phyloP scores from a whole-genome alignment of 305 asterid species.

The Fraxinus angustifolia region DNA sequence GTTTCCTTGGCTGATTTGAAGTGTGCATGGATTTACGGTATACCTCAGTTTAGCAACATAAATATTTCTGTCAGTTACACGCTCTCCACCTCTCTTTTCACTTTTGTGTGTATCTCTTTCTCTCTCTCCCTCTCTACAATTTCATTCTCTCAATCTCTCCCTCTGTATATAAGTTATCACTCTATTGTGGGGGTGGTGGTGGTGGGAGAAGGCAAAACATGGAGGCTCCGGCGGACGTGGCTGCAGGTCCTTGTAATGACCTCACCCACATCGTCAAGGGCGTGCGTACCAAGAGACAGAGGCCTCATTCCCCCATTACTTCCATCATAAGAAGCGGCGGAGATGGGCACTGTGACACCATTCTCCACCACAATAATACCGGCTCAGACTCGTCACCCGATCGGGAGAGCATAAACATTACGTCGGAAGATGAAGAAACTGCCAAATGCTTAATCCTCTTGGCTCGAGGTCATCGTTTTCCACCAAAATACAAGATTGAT shows the following conservation, averaged over 20 bases:
- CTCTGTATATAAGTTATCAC: background rate
- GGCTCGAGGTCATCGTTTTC: constrained; percentile 45
- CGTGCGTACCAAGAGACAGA: constrained; percentile 64
- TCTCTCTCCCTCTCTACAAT: background rate
- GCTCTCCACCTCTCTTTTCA: constrained; percentile 30
- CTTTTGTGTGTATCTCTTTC: constrained; percentile 9
- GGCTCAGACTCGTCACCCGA: background rate
- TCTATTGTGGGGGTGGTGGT: constrained; percentile 35
- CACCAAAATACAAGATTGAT: constrained; percentile 6
- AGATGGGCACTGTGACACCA: background rate
- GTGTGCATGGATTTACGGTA: constrained; percentile 5
- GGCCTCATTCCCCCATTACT: constrained; percentile 58
- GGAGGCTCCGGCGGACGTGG: constrained; percentile 44
- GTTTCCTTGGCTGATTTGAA: background rate
- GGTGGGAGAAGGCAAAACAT: constrained; percentile 24
- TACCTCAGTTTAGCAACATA: background rate
- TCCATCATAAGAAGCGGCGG: background rate
- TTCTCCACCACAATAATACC: constrained; percentile 39
- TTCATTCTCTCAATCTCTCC: background rate
- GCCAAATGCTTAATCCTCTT: constrained; percentile 69
- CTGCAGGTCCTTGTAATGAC: constrained; percentile 31
- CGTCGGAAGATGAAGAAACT: constrained; percentile 63
- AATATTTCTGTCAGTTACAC: background rate
- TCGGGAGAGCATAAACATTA: constrained; percentile 31
- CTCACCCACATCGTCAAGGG: constrained; percentile 63